Evolutionary conservation across 257 asterid genomes (phyloP), one percentile per base, ranked within the genome.

Genomic region (Echium plantagineum): DNA sequence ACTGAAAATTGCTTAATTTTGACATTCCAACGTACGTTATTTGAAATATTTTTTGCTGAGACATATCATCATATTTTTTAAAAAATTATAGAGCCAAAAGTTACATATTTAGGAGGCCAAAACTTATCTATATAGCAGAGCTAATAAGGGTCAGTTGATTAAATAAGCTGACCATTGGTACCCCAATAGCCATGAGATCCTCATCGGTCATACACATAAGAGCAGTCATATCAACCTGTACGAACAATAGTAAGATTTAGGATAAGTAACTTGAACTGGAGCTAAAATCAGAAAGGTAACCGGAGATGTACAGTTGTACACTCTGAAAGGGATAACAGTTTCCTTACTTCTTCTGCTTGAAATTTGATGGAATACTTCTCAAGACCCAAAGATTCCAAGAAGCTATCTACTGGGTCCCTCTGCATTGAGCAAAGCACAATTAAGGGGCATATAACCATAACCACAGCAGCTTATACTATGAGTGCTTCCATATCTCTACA

Each of bases 151-250:
- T n/a, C n/a, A n/a, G n/a, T n/a, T n/a, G n/a, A n/a, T n/a, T n/a
- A n/a, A n/a, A n/a, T n/a, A n/a, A n/a, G n/a, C n/a, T n/a, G n/a
- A 93, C 99, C 99, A 93, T 93, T 57, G 99, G 99, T 65, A 93
- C 83, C 74, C 99, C 99, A 80, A 93, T 65, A 60, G 95, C 96
- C 81, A 86, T 93, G 59, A 93, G 96, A 80, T 93, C 99, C 53
- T 93, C 99, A 73, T 89, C 99, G 20, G 85, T 79, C 99, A 93
- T 93, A 79, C 89, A 96, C 63, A 84, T 64, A 28, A 93, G 96
- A 68, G 97, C 87, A 46, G 89, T 66, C 99, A 93, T 89, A 82
- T 93, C 99, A 65, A 93, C 95, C 99, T 93, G 81, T 64, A 68
- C 70, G 70, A 35, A 9, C 13, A 7, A 35, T 7, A 1, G 46